Conservation (phyloP, 306 rosid genomes). For the Spatholobus suberectus region DNA sequence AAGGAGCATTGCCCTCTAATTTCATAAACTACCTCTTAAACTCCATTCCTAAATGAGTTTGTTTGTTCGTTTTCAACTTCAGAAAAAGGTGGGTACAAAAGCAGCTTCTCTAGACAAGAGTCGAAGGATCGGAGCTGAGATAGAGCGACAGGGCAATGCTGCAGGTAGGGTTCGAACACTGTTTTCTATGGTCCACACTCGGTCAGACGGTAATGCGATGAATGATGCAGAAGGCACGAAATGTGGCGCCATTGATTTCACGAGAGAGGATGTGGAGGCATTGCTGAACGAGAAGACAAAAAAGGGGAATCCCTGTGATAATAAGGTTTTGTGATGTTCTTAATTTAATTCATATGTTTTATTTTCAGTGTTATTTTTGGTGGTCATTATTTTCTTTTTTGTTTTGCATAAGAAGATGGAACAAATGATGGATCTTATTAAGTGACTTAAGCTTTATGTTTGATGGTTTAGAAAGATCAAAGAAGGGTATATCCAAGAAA, state of each 20-base stretch:
- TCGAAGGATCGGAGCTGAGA: slow-evolving; percentile 61
- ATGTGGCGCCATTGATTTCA: slow-evolving; percentile 59
- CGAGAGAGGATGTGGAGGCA: slow-evolving; percentile 72
- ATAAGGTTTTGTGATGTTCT: slow-evolving; percentile 59
- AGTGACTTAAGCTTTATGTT: slow-evolving; percentile 70
- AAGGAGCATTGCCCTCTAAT: too few relatives aligned
- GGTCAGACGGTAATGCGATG: slow-evolving; percentile 40
- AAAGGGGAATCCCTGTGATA: slow-evolving; percentile 63
- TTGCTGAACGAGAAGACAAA: slow-evolving; percentile 70
- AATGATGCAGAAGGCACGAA: slow-evolving; percentile 56
- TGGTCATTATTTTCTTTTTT: neutral
- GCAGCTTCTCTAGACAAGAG: slow-evolving; percentile 67
- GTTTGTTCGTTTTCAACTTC: too few relatives aligned
- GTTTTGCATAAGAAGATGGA: slow-evolving; percentile 64
- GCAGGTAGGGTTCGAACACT: slow-evolving; percentile 59
- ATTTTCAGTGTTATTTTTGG: neutral
- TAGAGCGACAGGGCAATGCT: slow-evolving; percentile 49
- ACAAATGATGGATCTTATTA: slow-evolving; percentile 56
- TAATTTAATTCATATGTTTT: too few relatives aligned
- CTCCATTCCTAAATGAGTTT: too few relatives aligned
- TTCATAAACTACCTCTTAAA: too few relatives aligned
- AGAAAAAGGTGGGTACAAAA: slow-evolving; percentile 60
- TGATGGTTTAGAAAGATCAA: slow-evolving; percentile 65
- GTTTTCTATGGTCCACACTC: too few relatives aligned
- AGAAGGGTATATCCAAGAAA: slow-evolving; percentile 59